phyloP scores from a whole-genome alignment of 2,329 filamentous ascomycete genomes.

The Colletotrichum sp. region DNA sequence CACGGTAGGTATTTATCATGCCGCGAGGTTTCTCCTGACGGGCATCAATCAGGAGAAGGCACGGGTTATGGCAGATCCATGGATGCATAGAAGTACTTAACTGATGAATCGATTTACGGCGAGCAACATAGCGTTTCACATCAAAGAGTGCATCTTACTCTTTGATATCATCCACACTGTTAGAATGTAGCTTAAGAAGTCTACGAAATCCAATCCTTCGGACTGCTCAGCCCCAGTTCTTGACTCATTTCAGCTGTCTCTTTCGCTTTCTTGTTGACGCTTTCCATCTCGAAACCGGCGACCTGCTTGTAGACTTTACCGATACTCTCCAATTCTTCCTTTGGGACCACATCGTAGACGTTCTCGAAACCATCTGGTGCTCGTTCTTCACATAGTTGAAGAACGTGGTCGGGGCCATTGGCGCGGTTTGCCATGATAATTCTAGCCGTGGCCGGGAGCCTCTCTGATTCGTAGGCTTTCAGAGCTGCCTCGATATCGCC shows the following conservation, averaged over 20 bases:
- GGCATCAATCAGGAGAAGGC: neutral
- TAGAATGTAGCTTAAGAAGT: neutral
- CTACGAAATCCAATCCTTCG: neutral
- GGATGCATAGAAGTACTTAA: neutral
- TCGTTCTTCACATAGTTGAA: constrained; percentile 4
- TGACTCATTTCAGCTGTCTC: neutral
- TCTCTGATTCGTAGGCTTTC: neutral
- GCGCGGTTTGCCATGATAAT: constrained; percentile 1
- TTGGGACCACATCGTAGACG: constrained; percentile 5
- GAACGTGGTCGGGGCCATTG: constrained; percentile 3
- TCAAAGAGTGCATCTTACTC: neutral
- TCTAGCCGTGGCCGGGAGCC: neutral
- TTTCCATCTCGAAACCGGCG: constrained; percentile 8
- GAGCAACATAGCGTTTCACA: neutral
- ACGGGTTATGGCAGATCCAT: neutral
- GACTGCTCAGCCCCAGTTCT: neutral
- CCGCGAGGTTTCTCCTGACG: neutral
- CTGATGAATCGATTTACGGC: neutral
- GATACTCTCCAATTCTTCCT: neutral
- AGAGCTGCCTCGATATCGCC: neutral
- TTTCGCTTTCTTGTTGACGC: neutral
- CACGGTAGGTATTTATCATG: neutral
- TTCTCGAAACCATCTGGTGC: neutral
- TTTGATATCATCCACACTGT: neutral
- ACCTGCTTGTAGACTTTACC: constrained; percentile 6